A percentile compares a stretch with the other conserved stretches of the same genome.
phyloP scores from a whole-genome alignment of 192 early-diverging fungal genomes.

The Backusella westeae region DNA sequence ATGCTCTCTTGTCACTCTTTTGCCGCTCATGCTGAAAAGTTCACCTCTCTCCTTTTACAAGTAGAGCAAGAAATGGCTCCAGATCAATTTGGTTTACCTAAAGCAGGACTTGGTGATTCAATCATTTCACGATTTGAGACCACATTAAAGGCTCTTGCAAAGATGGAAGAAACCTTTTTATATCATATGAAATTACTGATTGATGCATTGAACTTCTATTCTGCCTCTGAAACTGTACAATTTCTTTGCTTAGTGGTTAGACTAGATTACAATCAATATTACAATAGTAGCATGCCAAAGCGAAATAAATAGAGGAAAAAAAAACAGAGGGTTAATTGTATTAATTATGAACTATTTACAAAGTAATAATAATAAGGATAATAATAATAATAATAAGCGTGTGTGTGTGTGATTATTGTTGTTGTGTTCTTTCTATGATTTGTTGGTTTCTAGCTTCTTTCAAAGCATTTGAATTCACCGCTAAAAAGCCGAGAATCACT shows the following conservation, averaged over 20 bases:
- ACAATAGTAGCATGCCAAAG: constrained; percentile 32
- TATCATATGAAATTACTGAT: constrained; percentile 71
- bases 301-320: neutral
- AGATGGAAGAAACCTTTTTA: constrained; percentile 61
- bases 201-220: constrained; percentile 77
- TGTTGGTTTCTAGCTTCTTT: constrained; percentile 9
- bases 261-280: constrained; percentile 78
- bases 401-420: neutral
- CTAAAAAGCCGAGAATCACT: constrained; percentile 67
- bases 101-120: constrained; percentile 33
- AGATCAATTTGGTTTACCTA: constrained; percentile 28
- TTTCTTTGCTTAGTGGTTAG: constrained; percentile 63
- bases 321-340: neutral
- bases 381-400: neutral
- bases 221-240: constrained; percentile 61
- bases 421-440: neutral
- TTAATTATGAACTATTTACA: constrained; percentile 8
- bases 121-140: constrained; percentile 33
- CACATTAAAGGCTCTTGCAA: constrained; percentile 37
- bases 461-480: constrained; percentile 43
- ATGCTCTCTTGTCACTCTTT: constrained; percentile 60
- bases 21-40: constrained; percentile 54
- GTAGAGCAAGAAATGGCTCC: constrained; percentile 34
- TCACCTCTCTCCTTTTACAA: constrained; percentile 38
- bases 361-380: neutral